Percentiles rank a stretch among this genome's conserved stretches.
phyloP scores from a whole-genome alignment of 345 rosid genomes.

The Moricandia moricandioides region DNA sequence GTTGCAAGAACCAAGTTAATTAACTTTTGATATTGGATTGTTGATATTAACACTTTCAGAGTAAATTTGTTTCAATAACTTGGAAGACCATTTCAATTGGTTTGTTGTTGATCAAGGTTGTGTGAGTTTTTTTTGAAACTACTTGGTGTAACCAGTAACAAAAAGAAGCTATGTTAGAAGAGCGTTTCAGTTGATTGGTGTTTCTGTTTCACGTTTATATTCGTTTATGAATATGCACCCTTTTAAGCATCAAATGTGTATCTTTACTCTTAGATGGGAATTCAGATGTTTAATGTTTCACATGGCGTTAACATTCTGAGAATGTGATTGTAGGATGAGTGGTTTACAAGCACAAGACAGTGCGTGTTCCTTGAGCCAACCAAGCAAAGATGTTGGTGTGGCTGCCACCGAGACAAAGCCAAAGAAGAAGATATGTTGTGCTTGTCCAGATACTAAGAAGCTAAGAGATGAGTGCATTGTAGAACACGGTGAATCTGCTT shows the following conservation, averaged over 20 bases:
- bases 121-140: background rate
- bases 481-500: slow-evolving; percentile 75
- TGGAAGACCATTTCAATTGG: background rate
- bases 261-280: no score
- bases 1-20: no score
- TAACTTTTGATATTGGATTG: background rate
- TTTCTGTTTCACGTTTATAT: no score
- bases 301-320: background rate
- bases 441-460: slow-evolving; percentile 87
- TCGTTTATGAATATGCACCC: no score
- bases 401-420: slow-evolving; percentile 58
- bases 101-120: background rate
- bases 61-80: background rate
- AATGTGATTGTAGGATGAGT: slow-evolving; percentile 43
- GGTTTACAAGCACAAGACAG: slow-evolving; percentile 45
- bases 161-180: no score
- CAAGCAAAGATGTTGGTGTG: slow-evolving; percentile 35
- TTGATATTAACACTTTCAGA: background rate
- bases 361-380: slow-evolving; percentile 44
- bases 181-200: no score
- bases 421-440: slow-evolving; percentile 88
- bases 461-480: slow-evolving; percentile 92
- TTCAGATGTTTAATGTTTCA: background rate
- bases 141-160: no score
- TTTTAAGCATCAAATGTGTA: no score